Evolutionary conservation across 2,329 filamentous ascomycete species (phyloP).

Genomic region (Colletotrichum sp.): DNA sequence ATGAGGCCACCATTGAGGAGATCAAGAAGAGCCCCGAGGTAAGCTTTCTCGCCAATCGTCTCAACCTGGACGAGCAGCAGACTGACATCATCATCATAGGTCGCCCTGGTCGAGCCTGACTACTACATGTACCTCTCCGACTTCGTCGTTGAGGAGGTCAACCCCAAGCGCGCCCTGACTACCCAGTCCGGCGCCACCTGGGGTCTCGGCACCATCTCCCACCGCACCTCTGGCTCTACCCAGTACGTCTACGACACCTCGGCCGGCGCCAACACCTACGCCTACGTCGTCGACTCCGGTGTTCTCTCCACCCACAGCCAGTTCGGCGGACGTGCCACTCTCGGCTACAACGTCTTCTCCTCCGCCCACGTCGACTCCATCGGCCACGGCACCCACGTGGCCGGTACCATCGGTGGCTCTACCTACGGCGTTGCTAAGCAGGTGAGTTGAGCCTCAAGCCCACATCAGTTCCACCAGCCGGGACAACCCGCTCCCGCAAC

Average conservation of each 20-base stretch:
- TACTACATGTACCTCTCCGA: slow-evolving; percentile 31
- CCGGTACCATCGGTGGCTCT: slow-evolving; percentile 48
- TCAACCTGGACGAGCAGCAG: neutral
- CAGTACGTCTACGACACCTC: slow-evolving; percentile 46
- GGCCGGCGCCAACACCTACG: slow-evolving; percentile 46
- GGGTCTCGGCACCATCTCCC: slow-evolving; percentile 52
- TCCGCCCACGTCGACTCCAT: slow-evolving; percentile 37
- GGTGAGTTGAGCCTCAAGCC: slow-evolving; percentile 6
- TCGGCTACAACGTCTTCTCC: slow-evolving; percentile 38
- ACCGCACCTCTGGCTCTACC: slow-evolving; percentile 33
- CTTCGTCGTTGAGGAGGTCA: slow-evolving; percentile 7
- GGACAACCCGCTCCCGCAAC: neutral
- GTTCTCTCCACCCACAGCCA: slow-evolving; percentile 50
- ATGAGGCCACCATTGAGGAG: slow-evolving; percentile 41
- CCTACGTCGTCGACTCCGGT: slow-evolving; percentile 62
- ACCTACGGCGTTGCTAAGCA: slow-evolving; percentile 53
- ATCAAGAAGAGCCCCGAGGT: slow-evolving; percentile 45
- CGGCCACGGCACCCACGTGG: slow-evolving; percentile 53
- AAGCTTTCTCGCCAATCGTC: slow-evolving; percentile 33
- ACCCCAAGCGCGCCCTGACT: slow-evolving; percentile 20
- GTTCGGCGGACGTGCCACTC: slow-evolving; percentile 47
- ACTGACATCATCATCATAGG: slow-evolving; percentile 33
- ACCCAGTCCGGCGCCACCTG: slow-evolving; percentile 43
- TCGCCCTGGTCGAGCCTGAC: slow-evolving; percentile 36
- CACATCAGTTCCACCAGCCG: neutral